Evolutionary conservation across 495 filamentous ascomycete species (phyloP), one percentile per base, ranked within the genome.

Genomic region (Podospora pseudocomata): DNA sequence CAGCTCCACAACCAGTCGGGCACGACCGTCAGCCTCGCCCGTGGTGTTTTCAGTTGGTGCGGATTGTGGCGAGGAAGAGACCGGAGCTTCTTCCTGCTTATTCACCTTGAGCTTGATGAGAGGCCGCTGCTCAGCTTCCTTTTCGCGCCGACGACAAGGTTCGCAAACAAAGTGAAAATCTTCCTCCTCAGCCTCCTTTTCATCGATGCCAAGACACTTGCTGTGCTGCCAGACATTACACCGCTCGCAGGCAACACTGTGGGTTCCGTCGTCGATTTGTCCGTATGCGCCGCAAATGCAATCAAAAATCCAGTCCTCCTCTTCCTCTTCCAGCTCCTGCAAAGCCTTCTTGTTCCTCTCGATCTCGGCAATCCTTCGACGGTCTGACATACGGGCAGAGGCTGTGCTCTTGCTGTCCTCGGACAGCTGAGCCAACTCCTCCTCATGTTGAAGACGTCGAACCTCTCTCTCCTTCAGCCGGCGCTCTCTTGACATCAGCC

Each of bases 171-270:
- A 97, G 65, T 92, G 89, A 75, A 97, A 97, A 71, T 96, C 90
- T 15, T 94, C 91, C 59, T 88, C 82, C 64, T 97, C 92, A 5
- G 92, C 94, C 66, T 92, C 90, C 59, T 84, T 82, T 67, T 92
- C 85, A 13, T 83, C 84, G 67, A 98, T 91, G 34, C 88, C 91
- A 62, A 97, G 87, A 73, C 95, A 99, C 61, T 89, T 90, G 81
- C 91, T 94, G 73, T 97, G 95, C 75, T 97, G 94, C 95, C 95
- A 99, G 20, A 96, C 89, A 75, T 91, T 95, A 83, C 95, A 99
- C 61, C 85, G 89, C 73, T 98, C 95, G 76, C 95, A 99, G n/a
- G 93, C 90, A 67, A 99, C 87, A 75, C 91, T 97, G 76, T 96
- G 92, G 2, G 91, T 89, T 60, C 95, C 95, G 72, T 97, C 95